Evolutionary conservation across 1,284 basidiomycete species (phyloP).

Genomic region (Ganoderma lucidum): DNA sequence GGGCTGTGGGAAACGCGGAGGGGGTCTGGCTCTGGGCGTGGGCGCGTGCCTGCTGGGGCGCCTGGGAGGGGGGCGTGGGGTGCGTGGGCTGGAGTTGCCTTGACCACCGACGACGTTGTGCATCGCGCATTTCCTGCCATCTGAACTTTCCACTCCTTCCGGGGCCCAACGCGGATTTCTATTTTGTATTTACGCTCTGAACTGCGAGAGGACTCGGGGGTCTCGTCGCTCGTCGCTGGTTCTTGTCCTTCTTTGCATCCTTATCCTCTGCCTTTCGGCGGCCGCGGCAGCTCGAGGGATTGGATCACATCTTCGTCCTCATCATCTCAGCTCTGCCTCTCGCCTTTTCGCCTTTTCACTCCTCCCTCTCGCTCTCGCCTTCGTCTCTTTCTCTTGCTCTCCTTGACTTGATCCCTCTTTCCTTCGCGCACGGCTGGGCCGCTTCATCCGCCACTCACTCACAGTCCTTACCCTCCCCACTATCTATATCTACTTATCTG

Average conservation of each 20-base stretch:
- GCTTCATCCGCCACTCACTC: slow-evolving; percentile 37
- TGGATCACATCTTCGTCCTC: slow-evolving; percentile 32
- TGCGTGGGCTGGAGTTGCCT: slow-evolving; percentile 59
- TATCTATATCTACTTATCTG: slow-evolving; percentile 40
- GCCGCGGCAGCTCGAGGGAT: slow-evolving; percentile 28
- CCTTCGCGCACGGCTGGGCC: slow-evolving; percentile 48
- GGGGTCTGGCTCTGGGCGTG: slow-evolving; percentile 10
- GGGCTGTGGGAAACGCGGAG: slow-evolving; percentile 19
- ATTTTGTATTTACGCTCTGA: slow-evolving; percentile 34
- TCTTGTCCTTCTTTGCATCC: slow-evolving; percentile 20
- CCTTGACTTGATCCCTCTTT: slow-evolving; percentile 34
- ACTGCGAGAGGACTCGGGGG: slow-evolving; percentile 29
- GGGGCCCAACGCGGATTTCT: slow-evolving; percentile 28
- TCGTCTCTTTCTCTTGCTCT: slow-evolving; percentile 31
- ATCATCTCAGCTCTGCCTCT: slow-evolving; percentile 31
- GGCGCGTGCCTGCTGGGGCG: slow-evolving; percentile 6
- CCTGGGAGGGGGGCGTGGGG: slow-evolving; percentile 2
- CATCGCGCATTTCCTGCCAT: slow-evolving; percentile 39
- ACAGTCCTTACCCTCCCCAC: slow-evolving; percentile 43
- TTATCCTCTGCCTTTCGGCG: slow-evolving; percentile 20
- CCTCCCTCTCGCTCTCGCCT: slow-evolving; percentile 40
- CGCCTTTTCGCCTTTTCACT: slow-evolving; percentile 27
- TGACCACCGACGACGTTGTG: slow-evolving; percentile 61
- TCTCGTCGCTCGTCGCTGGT: slow-evolving; percentile 17
- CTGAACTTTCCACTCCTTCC: slow-evolving; percentile 38